Evolutionary conservation across 495 filamentous ascomycete genomes (phyloP).

Genomic region (Neurospora terricola): DNA sequence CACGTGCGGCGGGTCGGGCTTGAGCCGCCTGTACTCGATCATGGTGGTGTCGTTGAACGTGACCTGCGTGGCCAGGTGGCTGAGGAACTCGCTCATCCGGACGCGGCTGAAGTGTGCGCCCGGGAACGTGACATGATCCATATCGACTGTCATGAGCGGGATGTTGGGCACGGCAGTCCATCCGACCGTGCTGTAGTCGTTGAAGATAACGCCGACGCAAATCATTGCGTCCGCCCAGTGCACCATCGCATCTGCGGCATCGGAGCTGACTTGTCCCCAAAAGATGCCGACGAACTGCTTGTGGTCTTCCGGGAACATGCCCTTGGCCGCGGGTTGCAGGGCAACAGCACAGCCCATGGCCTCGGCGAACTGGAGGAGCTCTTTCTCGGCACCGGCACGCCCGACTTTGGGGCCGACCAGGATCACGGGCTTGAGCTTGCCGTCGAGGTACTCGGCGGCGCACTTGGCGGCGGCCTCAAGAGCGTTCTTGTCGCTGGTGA

Average conservation of each 20-base stretch:
- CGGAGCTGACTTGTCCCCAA: constrained; percentile 17
- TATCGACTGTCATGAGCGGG: constrained; percentile 11
- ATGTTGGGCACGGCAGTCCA: constrained; percentile 17
- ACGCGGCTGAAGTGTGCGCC: constrained; percentile 17
- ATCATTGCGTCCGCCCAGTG: constrained; percentile 17
- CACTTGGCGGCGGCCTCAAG: constrained; percentile 10
- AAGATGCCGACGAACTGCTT: constrained; percentile 16
- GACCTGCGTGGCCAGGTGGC: constrained; percentile 3
- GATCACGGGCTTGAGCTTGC: constrained; percentile 17
- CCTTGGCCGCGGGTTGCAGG: constrained; percentile 18
- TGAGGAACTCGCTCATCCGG: constrained; percentile 11
- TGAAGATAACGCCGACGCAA: constrained; percentile 15
- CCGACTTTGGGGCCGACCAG: constrained; percentile 14
- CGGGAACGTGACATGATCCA: constrained; percentile 15
- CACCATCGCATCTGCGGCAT: constrained; percentile 14
- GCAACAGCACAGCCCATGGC: constrained; percentile 17
- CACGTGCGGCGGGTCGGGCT: constrained; percentile 6
- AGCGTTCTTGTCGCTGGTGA: constrained; percentile 10
- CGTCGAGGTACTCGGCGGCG: constrained; percentile 12
- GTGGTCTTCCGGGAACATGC: constrained; percentile 17
- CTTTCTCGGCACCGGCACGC: constrained; percentile 9
- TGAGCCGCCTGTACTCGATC: constrained; percentile 15
- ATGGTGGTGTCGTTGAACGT: constrained; percentile 10
- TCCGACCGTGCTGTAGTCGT: constrained; percentile 18
- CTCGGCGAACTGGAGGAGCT: constrained; percentile 12